Conservation (phyloP, 108 stramenopile species). For the Chaetoceros muelleri region DNA sequence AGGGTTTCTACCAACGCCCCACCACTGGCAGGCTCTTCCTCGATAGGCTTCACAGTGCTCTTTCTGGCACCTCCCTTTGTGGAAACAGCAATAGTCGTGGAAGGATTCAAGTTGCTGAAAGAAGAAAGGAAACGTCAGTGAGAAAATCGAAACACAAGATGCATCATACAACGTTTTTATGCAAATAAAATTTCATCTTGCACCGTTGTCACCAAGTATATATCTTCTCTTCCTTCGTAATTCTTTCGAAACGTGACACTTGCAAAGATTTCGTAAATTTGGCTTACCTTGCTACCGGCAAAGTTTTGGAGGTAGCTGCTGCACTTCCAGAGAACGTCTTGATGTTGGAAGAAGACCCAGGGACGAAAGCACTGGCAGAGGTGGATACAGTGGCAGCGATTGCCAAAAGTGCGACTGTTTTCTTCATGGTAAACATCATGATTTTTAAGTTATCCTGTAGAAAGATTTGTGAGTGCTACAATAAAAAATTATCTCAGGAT, state of each 20-base stretch:
- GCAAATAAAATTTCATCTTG: background rate
- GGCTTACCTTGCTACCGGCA: conserved; percentile 9
- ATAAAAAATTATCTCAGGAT: too few relatives aligned
- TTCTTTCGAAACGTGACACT: conserved; percentile 1
- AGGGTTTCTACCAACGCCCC: conserved; percentile 60
- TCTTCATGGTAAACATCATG: conserved; percentile 42
- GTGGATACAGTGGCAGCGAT: conserved; percentile 45
- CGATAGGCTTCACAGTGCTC: conserved; percentile 27
- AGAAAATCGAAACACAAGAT: background rate
- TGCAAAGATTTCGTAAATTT: too few relatives aligned
- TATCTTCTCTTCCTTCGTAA: background rate
- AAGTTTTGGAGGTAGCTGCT: conserved; percentile 17
- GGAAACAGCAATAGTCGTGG: conserved; percentile 54
- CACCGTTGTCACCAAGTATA: background rate
- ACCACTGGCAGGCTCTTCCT: conserved; percentile 24
- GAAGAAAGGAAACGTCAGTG: too few relatives aligned
- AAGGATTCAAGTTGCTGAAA: conserved; percentile 5
- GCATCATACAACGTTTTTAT: background rate
- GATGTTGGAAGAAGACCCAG: conserved; percentile 19
- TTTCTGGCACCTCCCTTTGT: conserved; percentile 35
- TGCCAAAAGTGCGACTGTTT: conserved; percentile 50
- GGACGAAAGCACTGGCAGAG: conserved; percentile 52
- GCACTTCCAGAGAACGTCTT: conserved; percentile 15
- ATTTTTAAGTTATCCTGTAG: too few relatives aligned
- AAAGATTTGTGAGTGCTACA: too few relatives aligned